Conservation (phyloP, 2,329 filamentous ascomycete species). For the Ophiocordyceps camponoti-leonardi region DNA sequence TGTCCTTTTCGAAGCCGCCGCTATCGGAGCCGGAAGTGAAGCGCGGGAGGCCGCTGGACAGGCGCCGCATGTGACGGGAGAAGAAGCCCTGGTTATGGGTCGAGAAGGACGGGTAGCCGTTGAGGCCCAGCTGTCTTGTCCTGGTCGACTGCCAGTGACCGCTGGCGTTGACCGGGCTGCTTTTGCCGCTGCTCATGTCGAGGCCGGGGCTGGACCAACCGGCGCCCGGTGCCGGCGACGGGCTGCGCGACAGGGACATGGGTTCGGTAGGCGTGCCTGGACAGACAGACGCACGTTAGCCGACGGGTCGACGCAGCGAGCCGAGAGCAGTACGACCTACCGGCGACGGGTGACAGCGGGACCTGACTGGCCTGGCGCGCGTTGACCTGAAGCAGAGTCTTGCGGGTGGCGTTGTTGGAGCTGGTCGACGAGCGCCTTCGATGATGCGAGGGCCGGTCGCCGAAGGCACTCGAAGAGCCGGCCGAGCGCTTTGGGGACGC, state of each 20-base stretch:
- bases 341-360: conserved; percentile 35
- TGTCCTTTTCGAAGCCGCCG: conserved; percentile 62
- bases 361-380: conserved; percentile 11
- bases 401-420: conserved; percentile 11
- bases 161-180: conserved; percentile 44
- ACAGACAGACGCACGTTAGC: neutral
- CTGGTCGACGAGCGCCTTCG: conserved; percentile 30
- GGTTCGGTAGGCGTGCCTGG: conserved; percentile 35
- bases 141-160: conserved; percentile 75
- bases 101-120: conserved; percentile 62
- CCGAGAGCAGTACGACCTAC: conserved; percentile 21
- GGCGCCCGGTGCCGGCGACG: conserved; percentile 67
- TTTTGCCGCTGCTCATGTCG: conserved; percentile 53
- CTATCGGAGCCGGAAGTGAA: conserved; percentile 37
- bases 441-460: conserved; percentile 31
- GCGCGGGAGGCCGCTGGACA: conserved; percentile 63
- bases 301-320: neutral
- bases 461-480: conserved; percentile 37
- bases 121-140: conserved; percentile 55
- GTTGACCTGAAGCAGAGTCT: conserved; percentile 15
- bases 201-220: conserved; percentile 79
- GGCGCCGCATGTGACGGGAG: conserved; percentile 60
- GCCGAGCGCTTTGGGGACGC: conserved; percentile 29
- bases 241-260: conserved; percentile 80
- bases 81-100: conserved; percentile 80